Evolutionary conservation across 1,284 basidiomycete genomes (phyloP).

Genomic region (Boletus mariae): DNA sequence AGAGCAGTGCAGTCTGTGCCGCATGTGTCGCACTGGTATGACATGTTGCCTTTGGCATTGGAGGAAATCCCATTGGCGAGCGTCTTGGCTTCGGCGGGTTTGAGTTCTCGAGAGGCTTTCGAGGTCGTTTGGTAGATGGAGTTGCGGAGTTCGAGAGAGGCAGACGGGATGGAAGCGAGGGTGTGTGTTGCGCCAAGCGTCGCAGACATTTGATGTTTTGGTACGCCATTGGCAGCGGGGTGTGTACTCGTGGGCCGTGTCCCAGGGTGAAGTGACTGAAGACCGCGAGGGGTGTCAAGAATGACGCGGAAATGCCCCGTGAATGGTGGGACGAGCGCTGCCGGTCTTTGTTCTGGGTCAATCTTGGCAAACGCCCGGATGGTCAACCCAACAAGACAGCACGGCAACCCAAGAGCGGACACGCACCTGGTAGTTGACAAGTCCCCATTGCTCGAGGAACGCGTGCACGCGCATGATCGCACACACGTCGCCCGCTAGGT

Average conservation of each 20-base stretch:
- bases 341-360: constrained; percentile 94
- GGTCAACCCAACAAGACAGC: constrained; percentile 12
- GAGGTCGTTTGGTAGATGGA: constrained; percentile 86
- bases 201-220: constrained; percentile 38
- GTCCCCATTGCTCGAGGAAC: constrained; percentile 98
- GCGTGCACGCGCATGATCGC: constrained; percentile 99
- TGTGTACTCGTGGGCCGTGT: constrained; percentile 54
- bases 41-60: constrained; percentile 44
- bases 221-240: constrained; percentile 48
- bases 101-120: constrained; percentile 71
- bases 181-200: constrained; percentile 53
- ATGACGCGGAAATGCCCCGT: constrained; percentile 98
- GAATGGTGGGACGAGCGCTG: constrained; percentile 93
- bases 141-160: constrained; percentile 80
- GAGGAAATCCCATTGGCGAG: constrained; percentile 58
- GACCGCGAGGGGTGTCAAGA: constrained; percentile 93
- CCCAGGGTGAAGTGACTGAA: constrained; percentile 94
- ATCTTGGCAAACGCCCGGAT: constrained; percentile 53
- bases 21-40: constrained; percentile 90
- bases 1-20: constrained; percentile 87
- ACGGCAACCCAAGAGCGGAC: constrained; percentile 7
- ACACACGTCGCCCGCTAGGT: constrained; percentile 97
- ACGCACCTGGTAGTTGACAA: constrained; percentile 94
- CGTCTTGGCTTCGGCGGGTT: constrained; percentile 59
- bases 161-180: constrained; percentile 28